Base-by-base conservation (phyloP, 306 rosid species). In the Medicago lupulina region DNA sequence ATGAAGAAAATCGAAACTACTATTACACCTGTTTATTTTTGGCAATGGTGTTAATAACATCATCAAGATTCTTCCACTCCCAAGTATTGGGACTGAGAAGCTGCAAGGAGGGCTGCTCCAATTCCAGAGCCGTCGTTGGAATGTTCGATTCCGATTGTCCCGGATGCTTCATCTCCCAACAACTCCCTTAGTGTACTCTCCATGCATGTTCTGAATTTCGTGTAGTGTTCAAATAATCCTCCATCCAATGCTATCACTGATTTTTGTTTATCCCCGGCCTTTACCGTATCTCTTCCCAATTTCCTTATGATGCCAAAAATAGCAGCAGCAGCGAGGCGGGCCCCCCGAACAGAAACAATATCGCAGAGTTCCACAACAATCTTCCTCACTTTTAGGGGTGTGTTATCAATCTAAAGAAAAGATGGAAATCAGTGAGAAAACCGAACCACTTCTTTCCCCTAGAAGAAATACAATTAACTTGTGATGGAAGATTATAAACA, bases 61-160 rank as follows among this genome's bases (percentile, higher is more conserved):
- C 72, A 74, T 90, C 77, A 92, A 21, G 85, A 89, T 28, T 85
- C 88, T 61, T 88, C 93, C 23, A 71, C 70, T 67, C 78, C 96
- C 70, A 79, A 69, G 84, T 96, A 96, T 47, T 88, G 97, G 34
- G 99, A 96, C 72, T 92, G 87, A 80, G 99, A 92, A 34, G 99
- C 98, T n/a, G 99, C 97, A 16, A 96, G 83, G 61, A 96, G 92
- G 44, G 97, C 91, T 19, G 99, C 99, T 70, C 99, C 99, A 43
- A 92, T 85, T 69, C 99, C 99, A 0, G 99, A 96, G 55, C 99
- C 99, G 46, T 96, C 99, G 2, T 83, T 92, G 38, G 90, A 89
- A 58, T 82, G 98, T 85, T 88, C 89, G 38, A 90, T 19, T 6
- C 83, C 84, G 71, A 92, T 47, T 79, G 79, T 81, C 40, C 84